Conservation (phyloP, 108 stramenopile genomes). For the Fistulifera pelliculosa region DNA sequence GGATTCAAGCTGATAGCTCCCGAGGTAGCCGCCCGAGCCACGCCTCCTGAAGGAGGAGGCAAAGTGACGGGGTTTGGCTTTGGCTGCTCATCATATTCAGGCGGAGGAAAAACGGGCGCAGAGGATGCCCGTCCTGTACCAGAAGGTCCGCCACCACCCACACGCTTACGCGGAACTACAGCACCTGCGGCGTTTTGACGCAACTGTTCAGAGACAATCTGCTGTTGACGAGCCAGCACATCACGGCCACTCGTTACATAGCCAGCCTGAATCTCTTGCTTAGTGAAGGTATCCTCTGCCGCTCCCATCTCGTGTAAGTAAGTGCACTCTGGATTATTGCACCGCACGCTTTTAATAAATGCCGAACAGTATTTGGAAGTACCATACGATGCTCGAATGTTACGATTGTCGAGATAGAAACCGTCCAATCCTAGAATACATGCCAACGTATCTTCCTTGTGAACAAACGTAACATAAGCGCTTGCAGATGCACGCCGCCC, state of each 20-base stretch:
- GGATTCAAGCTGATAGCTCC: background rate
- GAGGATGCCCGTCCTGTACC: conserved; percentile 62
- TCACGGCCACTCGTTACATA: conserved; percentile 86
- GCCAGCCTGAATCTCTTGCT: conserved; percentile 90
- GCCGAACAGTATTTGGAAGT: conserved; percentile 98
- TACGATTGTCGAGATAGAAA: conserved; percentile 82
- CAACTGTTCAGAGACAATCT: conserved; percentile 66
- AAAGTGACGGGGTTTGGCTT: conserved; percentile 26
- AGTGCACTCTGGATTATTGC: conserved; percentile 98
- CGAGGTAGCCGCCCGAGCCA: conserved; percentile 9
- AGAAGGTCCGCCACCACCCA: conserved; percentile 81
- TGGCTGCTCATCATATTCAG: conserved; percentile 65
- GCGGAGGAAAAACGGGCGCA: conserved; percentile 75
- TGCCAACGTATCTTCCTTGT: conserved; percentile 86
- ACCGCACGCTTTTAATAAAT: conserved; percentile 92
- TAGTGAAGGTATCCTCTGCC: conserved; percentile 88
- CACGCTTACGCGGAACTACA: conserved; percentile 35
- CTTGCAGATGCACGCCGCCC: conserved; percentile 64
- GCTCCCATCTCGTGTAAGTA: conserved; percentile 96
- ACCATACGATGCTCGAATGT: conserved; percentile 93
- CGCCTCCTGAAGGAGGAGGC: conserved; percentile 36
- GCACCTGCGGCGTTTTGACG: conserved; percentile 38
- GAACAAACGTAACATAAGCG: conserved; percentile 94
- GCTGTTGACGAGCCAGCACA: conserved; percentile 75
- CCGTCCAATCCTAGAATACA: conserved; percentile 89